Evolutionary conservation across 2,329 filamentous ascomycete genomes (phyloP), one percentile per base, ranked within the genome.

Genomic region (Torrubiella hemipterigena): DNA sequence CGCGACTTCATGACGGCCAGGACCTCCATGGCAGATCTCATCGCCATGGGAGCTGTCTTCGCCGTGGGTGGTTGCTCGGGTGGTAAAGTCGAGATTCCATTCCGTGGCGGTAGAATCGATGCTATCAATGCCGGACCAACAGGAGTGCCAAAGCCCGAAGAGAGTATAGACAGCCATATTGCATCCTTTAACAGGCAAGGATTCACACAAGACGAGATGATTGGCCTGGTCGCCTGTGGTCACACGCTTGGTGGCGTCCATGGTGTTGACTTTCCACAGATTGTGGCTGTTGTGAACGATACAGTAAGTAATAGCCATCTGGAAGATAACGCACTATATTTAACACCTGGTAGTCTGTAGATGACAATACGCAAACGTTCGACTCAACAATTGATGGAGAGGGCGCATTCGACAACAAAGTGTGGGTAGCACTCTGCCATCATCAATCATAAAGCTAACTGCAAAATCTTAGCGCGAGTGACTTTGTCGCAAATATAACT

Each of bases 181-280:
- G 30, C 20, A n/a, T 31, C 31, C 9, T 42, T 42, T 31, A 20
- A 33, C 17, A 30, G 24, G 11, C 37, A 39, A 19, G 45, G 44
- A 2, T 44, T 48, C 34, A 40, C 39, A 15, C 28, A 36, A 16
- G 27, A 30, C 14, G 45, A 48, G 25, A 48, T 47, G 45, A 47
- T 47, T 33, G 38, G 37, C 3, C 25, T 47, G 16, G 43, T 48
- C 8, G 45, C 44, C 12, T 48, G 45, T 17, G 44, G 44, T 3
- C 45, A 48, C 30, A 44, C 43, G 2, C 35, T 48, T 7, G 44
- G 45, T 28, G 45, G 45, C 15, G 42, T 47, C 17, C 45, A 47
- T 17, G 43, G 45, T 15, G 34, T 36, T 16, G 42, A 48, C 24
- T 45, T 44, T 28, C 45, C 44, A 4, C 30, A 45, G 14, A 47